Evolutionary conservation across 352 stramenopile species (phyloP), one percentile per base, ranked within the genome.

Genomic region (Phytophthora europaea): DNA sequence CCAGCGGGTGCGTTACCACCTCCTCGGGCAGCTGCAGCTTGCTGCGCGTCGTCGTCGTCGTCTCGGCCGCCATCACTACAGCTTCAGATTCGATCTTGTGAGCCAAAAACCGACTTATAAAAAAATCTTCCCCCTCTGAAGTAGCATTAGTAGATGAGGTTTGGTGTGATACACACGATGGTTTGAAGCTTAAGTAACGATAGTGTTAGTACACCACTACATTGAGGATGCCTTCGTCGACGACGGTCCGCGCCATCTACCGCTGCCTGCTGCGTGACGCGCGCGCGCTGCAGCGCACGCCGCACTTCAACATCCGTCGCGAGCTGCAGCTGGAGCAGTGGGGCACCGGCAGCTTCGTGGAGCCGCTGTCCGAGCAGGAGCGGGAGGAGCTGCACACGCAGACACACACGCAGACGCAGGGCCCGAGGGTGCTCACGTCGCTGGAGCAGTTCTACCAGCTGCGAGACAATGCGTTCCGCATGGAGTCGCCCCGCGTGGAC

Each of bases 1-100:
- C 98, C n/a, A 99, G 87, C 36, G 98, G 98, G 82, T 99, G 98
- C 51, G 99, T 98, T 68, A 99, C 97, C 16, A 99, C 97, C 78
- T 98, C 91, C 65, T 95, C 89, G 15, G 90, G 90, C 18, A 97
- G 80, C 75, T 91, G 87, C 76, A 82, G 48, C 47, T 67, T 73
- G 65, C 65, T 59, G 43, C 22, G 40, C 38, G 38, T 51, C 56
- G 52, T 62, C 51, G 36, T 67, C 45, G 34, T 73, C 53, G 53
- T 58, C 53, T 70, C 62, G 38, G 67, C 57, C 70, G 67, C 66
- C 56, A 67, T 69, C 36, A 20, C 20, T 16, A 28, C 31, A 55
- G n/a, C 10, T 36, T 36, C 38, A 64, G 22, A 61, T 62, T 53
- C 20, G 51, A 54, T 54, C 48, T 54, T 26, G 13, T 53, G 9